A percentile compares a stretch with the other conserved stretches of the same genome.
Evolutionary conservation across 2,329 filamentous ascomycete species (phyloP).

Genomic region (Sclerotinia trifoliorum): DNA sequence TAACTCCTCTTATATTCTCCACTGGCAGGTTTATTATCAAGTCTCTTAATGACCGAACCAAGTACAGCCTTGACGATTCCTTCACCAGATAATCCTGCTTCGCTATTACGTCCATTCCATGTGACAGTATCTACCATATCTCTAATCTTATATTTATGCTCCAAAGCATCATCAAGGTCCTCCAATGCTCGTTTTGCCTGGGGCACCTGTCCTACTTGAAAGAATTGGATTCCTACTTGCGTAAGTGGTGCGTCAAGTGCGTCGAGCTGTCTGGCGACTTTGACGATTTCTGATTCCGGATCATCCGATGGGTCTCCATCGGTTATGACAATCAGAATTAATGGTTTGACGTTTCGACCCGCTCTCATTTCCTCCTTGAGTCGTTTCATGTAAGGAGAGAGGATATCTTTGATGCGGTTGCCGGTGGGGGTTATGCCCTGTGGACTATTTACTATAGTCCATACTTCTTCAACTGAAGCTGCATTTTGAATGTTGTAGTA

Average conservation of each 20-base stretch:
- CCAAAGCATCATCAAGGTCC: constrained; percentile 72
- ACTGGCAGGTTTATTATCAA: constrained; percentile 52
- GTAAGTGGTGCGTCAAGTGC: constrained; percentile 66
- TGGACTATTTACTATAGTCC: constrained; percentile 62
- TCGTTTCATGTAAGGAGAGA: constrained; percentile 66
- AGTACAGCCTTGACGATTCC: constrained; percentile 80
- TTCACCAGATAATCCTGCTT: constrained; percentile 58
- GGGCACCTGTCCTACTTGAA: constrained; percentile 80
- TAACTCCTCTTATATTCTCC: constrained; percentile 25
- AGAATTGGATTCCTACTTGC: constrained; percentile 93
- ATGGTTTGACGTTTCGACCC: constrained; percentile 60
- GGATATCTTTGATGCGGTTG: constrained; percentile 65
- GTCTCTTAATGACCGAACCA: constrained; percentile 67
- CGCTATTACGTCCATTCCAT: constrained; percentile 52
- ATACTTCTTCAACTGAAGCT: constrained; percentile 63
- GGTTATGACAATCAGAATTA: constrained; percentile 92
- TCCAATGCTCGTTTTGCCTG: constrained; percentile 63
- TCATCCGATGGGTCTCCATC: constrained; percentile 83
- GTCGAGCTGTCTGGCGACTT: constrained; percentile 69
- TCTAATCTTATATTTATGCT: constrained; percentile 56
- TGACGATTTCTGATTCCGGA: constrained; percentile 66
- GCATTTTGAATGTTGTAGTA: constrained; percentile 65
- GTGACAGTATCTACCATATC: constrained; percentile 93
- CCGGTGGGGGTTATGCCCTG: constrained; percentile 72
- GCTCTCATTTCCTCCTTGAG: constrained; percentile 46